These are phyloP conservation scores for Botryotinia globosa DNA, from an alignment of 2,329 filamentous ascomycete genomes.

Conservation along the genomic window DNA sequence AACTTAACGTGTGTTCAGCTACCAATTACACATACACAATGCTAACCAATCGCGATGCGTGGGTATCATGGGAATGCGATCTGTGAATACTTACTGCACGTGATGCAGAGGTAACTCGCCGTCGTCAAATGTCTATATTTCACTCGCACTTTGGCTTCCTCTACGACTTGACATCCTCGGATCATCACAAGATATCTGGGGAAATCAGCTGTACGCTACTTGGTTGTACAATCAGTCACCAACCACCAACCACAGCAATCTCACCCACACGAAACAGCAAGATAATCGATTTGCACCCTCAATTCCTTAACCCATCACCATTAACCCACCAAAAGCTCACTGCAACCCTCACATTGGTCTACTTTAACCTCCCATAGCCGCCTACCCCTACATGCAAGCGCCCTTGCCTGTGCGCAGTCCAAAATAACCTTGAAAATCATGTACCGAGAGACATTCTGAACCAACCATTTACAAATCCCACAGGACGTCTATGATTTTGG, in stretches of 20 bases:
- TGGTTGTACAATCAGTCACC: not conserved
- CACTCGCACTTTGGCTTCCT: no score
- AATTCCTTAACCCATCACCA: not conserved
- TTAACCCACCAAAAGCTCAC: not conserved
- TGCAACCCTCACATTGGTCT: constrained; percentile 3
- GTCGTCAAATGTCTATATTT: not conserved
- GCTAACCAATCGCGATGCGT: not conserved
- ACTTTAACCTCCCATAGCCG: not conserved
- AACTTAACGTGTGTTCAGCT: no score
- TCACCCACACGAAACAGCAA: not conserved
- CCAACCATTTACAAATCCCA: constrained; percentile 1
- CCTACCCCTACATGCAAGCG: constrained; percentile 14
- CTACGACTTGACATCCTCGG: not conserved
- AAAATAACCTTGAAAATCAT: constrained; percentile 2
- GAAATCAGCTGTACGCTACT: not conserved
- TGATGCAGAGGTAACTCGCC: not conserved
- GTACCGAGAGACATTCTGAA: not conserved
- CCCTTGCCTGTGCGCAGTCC: not conserved
- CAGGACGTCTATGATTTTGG: not conserved
- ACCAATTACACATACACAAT: fast-evolving
- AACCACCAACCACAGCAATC: not conserved
- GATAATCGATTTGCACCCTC: not conserved
- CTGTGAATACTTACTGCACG: not conserved
- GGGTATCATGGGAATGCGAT: not conserved
- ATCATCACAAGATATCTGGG: not conserved